These are phyloP conservation scores for Eragrostis nindensis DNA, from an alignment of 176 grass and related monocot genomes.

Conservation along the genomic window DNA sequence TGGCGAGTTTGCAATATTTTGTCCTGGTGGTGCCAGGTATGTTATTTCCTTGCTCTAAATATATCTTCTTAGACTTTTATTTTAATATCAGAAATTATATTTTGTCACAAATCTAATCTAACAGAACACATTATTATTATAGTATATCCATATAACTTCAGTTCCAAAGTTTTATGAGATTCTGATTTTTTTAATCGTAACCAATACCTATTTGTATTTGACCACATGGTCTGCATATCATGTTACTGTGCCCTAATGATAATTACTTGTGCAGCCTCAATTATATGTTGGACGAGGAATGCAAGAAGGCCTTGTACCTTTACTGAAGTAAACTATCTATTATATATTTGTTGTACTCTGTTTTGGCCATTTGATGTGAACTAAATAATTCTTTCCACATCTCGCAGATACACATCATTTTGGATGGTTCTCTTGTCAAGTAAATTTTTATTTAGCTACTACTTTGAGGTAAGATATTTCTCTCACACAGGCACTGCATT, in stretches of 20 bases:
- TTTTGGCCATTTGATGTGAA: constrained; percentile 35
- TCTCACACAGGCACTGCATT: background rate
- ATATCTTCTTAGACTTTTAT: constrained; percentile 1
- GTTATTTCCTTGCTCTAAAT: background rate
- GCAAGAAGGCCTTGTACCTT: constrained; percentile 83
- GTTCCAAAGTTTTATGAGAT: background rate
- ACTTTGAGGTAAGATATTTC: constrained; percentile 76
- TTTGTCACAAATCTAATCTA: constrained; percentile 14
- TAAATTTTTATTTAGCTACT: constrained; percentile 97
- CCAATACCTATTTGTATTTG: constrained; percentile 2
- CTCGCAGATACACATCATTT: constrained; percentile 82
- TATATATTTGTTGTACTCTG: constrained; percentile 6
- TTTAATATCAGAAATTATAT: constrained; percentile 28
- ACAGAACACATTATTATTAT: background rate
- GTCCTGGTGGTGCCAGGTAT: constrained; percentile 96
- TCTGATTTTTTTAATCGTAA: background rate
- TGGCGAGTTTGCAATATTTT: constrained; percentile 72
- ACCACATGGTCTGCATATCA: constrained; percentile 8
- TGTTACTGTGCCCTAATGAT: constrained; percentile 28
- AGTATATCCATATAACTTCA: constrained; percentile 9
- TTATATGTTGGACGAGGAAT: constrained; percentile 89
- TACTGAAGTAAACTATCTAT: constrained; percentile 80
- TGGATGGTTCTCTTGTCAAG: constrained; percentile 82
- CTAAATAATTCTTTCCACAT: constrained; percentile 43
- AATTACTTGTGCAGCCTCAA: constrained; percentile 59